Percentiles rank a stretch among this genome's conserved stretches.
Evolutionary conservation across 148 eudicot species (phyloP).

Genomic region (Fallopia convolvulus): DNA sequence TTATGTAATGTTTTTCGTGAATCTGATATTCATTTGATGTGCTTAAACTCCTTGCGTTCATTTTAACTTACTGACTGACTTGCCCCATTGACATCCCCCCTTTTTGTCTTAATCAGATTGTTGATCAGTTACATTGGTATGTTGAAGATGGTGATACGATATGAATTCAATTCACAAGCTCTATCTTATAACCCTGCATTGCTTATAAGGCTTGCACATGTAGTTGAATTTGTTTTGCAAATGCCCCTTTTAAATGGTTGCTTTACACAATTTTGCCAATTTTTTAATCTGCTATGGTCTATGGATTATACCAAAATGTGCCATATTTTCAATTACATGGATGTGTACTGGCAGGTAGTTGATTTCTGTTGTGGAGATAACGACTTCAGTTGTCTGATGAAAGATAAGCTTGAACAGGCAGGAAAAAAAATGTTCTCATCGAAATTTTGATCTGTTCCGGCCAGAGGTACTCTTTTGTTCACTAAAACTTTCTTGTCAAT

Average conservation of each 20-base stretch:
- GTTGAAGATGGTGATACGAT: conserved; percentile 75
- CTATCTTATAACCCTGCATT: neutral
- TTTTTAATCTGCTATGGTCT: neutral
- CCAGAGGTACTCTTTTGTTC: conserved; percentile 51
- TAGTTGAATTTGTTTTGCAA: neutral
- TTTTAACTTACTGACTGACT: too few species aligned
- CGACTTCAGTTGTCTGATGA: conserved; percentile 79
- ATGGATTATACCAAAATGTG: neutral
- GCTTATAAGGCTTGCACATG: neutral
- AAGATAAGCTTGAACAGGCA: conserved; percentile 62
- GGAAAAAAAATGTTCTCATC: conserved; percentile 67
- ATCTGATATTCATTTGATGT: too few species aligned
- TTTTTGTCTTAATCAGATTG: conserved; percentile 47
- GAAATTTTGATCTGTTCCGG: conserved; percentile 64
- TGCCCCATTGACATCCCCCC: too few species aligned
- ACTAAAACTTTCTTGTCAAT: neutral
- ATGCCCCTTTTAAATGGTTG: neutral
- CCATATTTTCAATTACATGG: neutral
- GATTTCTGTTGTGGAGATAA: conserved; percentile 97
- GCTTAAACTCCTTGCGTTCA: too few species aligned
- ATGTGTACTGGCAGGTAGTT: conserved; percentile 48
- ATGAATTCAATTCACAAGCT: conserved; percentile 13
- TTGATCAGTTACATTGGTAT: conserved; percentile 63
- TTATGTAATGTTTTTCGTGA: too few species aligned
- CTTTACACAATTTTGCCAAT: neutral